These are phyloP conservation scores for Gnomoniopsis sp. DNA, from an alignment of 2,329 filamentous ascomycete species.

Conservation along the genomic window DNA sequence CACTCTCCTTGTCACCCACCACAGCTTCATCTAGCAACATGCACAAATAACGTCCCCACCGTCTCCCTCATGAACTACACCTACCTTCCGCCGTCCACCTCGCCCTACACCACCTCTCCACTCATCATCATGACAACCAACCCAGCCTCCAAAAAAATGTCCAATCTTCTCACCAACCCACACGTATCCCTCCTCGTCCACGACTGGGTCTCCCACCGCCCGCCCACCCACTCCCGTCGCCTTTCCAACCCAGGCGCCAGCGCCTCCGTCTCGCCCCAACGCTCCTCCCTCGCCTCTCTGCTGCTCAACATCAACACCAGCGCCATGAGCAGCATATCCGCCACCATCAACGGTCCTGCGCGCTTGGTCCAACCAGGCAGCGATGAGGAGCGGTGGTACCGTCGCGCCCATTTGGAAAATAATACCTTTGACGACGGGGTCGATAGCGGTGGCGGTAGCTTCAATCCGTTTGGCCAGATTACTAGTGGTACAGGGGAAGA, in stretches of 20 bases:
- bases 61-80: constrained; percentile 99
- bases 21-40: constrained; percentile 93
- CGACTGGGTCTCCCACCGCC: constrained; percentile 92
- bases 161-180: constrained; percentile 79
- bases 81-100: constrained; percentile 71
- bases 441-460: constrained; percentile 28
- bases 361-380: constrained; percentile 68
- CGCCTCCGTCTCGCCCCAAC: constrained; percentile 35
- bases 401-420: constrained; percentile 80
- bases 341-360: constrained; percentile 89
- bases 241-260: constrained; percentile 52
- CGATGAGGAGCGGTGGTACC: constrained; percentile 82
- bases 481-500: constrained; percentile 33
- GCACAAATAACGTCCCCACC: constrained; percentile 76
- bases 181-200: constrained; percentile 93
- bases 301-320: constrained; percentile 89
- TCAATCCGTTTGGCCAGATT: constrained; percentile 10
- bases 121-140: constrained; percentile 95
- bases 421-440: constrained; percentile 74
- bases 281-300: constrained; percentile 75
- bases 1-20: not conserved
- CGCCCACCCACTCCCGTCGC: constrained; percentile 65
- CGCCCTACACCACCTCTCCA: constrained; percentile 62
- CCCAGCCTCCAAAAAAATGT: constrained; percentile 71
- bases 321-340: constrained; percentile 81